Percentiles rank a stretch among this genome's conserved stretches.
Evolutionary conservation across 2,329 filamentous ascomycete species (phyloP).

Genomic region (Cadophora luteo-olivacea): DNA sequence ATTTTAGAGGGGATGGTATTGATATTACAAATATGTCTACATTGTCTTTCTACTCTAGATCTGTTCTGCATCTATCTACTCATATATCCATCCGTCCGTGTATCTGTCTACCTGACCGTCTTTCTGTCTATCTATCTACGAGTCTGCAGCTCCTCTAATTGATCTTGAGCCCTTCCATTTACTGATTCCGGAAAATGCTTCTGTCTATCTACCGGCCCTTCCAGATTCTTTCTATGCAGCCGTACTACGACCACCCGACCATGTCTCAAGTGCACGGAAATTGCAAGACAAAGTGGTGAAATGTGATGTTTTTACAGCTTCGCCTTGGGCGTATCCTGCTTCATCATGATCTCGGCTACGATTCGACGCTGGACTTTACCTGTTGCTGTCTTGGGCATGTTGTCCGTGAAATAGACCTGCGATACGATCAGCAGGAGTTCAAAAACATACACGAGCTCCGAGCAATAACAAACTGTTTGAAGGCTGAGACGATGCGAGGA

Average conservation of each 20-base stretch:
- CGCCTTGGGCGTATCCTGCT: conserved; percentile 64
- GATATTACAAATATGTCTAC: conserved; percentile 1
- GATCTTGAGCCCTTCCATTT: background rate
- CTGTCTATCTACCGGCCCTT: too few relatives aligned
- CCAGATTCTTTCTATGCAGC: too few relatives aligned
- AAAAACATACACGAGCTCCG: background rate
- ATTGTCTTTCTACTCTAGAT: background rate
- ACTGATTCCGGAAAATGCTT: background rate
- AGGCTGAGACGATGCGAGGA: background rate
- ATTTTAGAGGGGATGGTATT: background rate
- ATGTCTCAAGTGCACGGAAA: background rate
- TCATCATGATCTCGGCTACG: conserved; percentile 85
- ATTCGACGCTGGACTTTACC: conserved; percentile 87
- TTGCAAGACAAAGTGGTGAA: background rate
- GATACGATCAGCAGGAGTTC: background rate
- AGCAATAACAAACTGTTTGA: background rate
- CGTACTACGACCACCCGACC: too few relatives aligned
- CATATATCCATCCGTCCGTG: background rate
- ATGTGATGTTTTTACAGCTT: conserved; percentile 54
- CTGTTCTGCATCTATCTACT: background rate
- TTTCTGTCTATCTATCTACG: conserved; percentile 6
- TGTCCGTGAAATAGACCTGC: conserved; percentile 79
- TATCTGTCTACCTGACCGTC: conserved; percentile 5
- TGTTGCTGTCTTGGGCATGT: conserved; percentile 92
- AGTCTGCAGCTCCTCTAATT: background rate